Base-by-base conservation (phyloP, 345 rosid genomes). In the Syzygium aqueum region DNA sequence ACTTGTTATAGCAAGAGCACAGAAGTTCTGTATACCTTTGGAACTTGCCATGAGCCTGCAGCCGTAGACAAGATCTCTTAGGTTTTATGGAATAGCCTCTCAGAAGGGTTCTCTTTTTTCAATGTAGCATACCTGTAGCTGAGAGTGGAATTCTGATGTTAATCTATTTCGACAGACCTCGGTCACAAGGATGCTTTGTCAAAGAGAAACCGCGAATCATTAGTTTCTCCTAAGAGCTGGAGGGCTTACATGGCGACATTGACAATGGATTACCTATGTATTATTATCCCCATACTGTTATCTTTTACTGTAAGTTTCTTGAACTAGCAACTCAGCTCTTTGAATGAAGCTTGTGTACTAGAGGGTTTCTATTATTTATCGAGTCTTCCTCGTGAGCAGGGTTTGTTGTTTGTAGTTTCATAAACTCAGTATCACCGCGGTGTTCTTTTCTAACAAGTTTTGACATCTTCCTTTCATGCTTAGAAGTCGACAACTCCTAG, bases 271-370 rank as follows among this genome's bases (percentile, higher is more conserved):
- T 94, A 94, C 89, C 87, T 93, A 87, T 88, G 92, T 91, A 91
- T 94, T 88, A 88, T 95, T 83, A 88, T 95, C 50, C 98, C 98
- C 84, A 88, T 91, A 89, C 91, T 94, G 85, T 85, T 96, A 82
- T 89, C 90, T 90, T 91, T 94, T 86, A 96, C 98, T 28, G 99
- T 97, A 92, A 89, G 97, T 88, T 78, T 61, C 82, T 83, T 86
- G 27, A 25, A 50, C 23, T 65, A 6, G 63, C 23, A 13, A 51
- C 22, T 85, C 63, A 84, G 84, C 77, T 50, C 6, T 2, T 51
- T 73, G 51, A 16, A 61, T 82, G 51, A 37, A 21, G 25, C 27
- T 84, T 84, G 50, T 85, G 11, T 22, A 51, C 7, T 27, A 27
- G 51, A 50, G 53, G 21, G 54, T 56, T 53, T 51, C 86, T 43